Conservation (phyloP, 495 filamentous ascomycete species). For the Daldinia grandis region DNA sequence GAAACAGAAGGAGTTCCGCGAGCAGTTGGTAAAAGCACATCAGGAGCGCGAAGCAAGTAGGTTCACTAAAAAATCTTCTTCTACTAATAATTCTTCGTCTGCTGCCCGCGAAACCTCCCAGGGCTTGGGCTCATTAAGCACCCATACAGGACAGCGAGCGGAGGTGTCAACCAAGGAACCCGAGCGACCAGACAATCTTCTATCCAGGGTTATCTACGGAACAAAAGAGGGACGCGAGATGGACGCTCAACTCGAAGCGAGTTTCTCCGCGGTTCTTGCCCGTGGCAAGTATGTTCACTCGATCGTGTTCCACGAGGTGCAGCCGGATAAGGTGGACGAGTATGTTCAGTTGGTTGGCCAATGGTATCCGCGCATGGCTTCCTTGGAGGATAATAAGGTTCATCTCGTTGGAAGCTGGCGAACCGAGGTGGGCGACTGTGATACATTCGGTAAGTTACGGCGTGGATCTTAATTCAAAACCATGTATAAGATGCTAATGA, state of each 20-base stretch:
- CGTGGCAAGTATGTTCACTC: conserved; percentile 98
- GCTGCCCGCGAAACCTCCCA: conserved; percentile 39
- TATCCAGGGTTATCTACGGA: conserved; percentile 87
- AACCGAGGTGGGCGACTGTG: conserved; percentile 96
- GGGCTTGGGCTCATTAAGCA: conserved; percentile 74
- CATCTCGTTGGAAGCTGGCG: conserved; percentile 98
- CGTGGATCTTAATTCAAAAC: not conserved
- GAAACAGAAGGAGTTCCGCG: conserved; percentile 85
- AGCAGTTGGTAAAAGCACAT: conserved; percentile 77
- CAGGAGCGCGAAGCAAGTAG: conserved; percentile 86
- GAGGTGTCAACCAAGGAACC: conserved; percentile 54
- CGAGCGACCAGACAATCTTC: conserved; percentile 60
- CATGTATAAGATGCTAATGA: conserved; percentile 13
- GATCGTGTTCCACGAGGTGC: conserved; percentile 96
- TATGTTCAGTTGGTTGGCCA: conserved; percentile 90
- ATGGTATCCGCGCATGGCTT: conserved; percentile 91
- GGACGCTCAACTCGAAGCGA: conserved; percentile 93
- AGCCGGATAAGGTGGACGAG: conserved; percentile 93
- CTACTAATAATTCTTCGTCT: conserved; percentile 65
- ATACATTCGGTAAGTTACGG: conserved; percentile 83
- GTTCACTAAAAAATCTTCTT: conserved; percentile 48
- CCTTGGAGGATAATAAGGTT: conserved; percentile 83
- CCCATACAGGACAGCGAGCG: conserved; percentile 60
- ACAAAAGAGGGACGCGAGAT: conserved; percentile 92
- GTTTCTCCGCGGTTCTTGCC: conserved; percentile 91